A percentile compares a stretch with the other conserved stretches of the same genome.
Evolutionary conservation across 331 rosid species (phyloP).

Genomic region (Arachis monticola): DNA sequence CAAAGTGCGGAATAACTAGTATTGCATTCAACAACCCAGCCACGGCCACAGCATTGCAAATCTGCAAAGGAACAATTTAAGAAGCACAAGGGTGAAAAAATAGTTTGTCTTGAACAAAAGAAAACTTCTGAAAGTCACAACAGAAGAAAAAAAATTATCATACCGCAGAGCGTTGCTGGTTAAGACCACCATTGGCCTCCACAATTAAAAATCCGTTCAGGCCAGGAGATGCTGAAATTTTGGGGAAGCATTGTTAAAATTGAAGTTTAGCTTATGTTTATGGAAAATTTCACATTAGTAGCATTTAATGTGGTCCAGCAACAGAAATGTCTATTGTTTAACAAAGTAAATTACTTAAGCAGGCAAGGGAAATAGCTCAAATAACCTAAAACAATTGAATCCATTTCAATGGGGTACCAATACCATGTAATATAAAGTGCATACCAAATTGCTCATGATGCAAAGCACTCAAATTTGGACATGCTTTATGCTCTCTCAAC

Average conservation of each 20-base stretch:
- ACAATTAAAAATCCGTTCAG: slow-evolving; percentile 77
- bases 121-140: slow-evolving; percentile 24
- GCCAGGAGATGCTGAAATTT: slow-evolving; percentile 66
- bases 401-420: not conserved
- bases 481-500: slow-evolving; percentile 82
- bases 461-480: slow-evolving; percentile 67
- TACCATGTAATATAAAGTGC: slow-evolving; percentile 15
- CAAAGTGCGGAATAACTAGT: slow-evolving; percentile 84
- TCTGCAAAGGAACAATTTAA: slow-evolving; percentile 51
- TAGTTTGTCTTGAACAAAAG: not conserved
- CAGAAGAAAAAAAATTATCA: slow-evolving; percentile 12
- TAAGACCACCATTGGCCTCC: slow-evolving; percentile 98
- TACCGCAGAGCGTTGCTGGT: slow-evolving; percentile 98
- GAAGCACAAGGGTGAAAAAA: slow-evolving; percentile 18
- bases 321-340: not conserved
- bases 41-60: slow-evolving; percentile 96
- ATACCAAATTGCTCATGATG: slow-evolving; percentile 64
- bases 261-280: not conserved
- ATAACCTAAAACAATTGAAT: not conserved
- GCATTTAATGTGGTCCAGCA: not conserved
- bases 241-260: not conserved
- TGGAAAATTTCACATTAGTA: slow-evolving; percentile 26
- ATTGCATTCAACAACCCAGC: slow-evolving; percentile 95
- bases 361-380: slow-evolving; percentile 19
- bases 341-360: slow-evolving; percentile 1